Evolutionary conservation across 257 asterid species (phyloP).

Genomic region (Solanum virginianum): DNA sequence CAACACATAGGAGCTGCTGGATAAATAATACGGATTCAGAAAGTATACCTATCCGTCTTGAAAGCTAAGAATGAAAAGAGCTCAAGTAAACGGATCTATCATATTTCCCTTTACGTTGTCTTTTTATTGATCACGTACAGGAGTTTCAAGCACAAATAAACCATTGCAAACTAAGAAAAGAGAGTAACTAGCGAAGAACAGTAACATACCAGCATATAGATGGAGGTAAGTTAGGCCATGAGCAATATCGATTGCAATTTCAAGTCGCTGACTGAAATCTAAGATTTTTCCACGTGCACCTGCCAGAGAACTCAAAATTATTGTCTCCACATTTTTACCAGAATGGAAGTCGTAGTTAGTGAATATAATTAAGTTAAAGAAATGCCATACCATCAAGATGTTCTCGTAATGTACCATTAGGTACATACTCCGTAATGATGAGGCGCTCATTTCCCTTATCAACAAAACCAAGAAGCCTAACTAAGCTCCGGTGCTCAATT

Average conservation of each 20-base stretch:
- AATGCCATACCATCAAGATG: constrained; percentile 76
- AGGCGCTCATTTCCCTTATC: constrained; percentile 82
- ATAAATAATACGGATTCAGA: not conserved
- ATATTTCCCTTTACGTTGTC: not conserved
- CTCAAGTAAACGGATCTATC: not conserved
- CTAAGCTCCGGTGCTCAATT: constrained; percentile 92
- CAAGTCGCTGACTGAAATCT: constrained; percentile 91
- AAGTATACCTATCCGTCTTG: not conserved
- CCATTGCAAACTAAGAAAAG: not conserved
- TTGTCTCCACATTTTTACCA: not conserved
- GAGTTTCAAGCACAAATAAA: not conserved
- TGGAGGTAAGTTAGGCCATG: constrained; percentile 94
- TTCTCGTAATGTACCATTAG: constrained; percentile 95
- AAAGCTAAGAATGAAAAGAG: not conserved
- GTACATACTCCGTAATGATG: constrained; percentile 81
- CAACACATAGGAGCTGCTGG: not conserved
- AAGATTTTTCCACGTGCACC: constrained; percentile 63
- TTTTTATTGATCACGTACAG: not conserved
- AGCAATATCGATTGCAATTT: constrained; percentile 83
- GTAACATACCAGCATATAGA: constrained; percentile 67
- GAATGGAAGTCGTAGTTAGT: not conserved
- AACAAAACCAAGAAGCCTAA: constrained; percentile 85
- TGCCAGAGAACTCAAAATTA: constrained; percentile 21
- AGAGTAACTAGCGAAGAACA: not conserved
- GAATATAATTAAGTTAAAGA: not conserved